These are phyloP conservation scores for Colletotrichum sp. DNA, from an alignment of 2,329 filamentous ascomycete genomes.

Conservation along the genomic window DNA sequence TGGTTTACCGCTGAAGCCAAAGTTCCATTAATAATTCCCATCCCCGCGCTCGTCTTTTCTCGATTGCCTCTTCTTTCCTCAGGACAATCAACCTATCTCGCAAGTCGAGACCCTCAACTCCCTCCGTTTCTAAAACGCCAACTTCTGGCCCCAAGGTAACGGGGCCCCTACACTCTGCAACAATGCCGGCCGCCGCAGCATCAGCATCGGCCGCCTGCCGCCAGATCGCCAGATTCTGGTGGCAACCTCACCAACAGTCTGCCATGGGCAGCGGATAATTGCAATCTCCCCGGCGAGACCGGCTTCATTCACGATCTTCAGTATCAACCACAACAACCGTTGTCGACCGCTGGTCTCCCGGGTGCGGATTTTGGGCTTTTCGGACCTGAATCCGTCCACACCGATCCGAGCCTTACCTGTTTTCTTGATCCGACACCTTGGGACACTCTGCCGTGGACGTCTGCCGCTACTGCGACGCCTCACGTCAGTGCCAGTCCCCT, in stretches of 20 bases:
- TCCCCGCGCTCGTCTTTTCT: background rate
- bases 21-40: background rate
- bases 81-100: background rate
- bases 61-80: background rate
- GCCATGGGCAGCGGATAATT: constrained; percentile 13
- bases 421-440: constrained; percentile 10
- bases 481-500: constrained; percentile 15
- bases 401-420: constrained; percentile 9
- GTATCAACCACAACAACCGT: background rate
- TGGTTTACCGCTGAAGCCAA: background rate
- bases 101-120: background rate
- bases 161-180: constrained; percentile 23
- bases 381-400: constrained; percentile 5
- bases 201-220: background rate
- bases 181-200: constrained; percentile 15
- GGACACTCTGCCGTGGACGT: constrained; percentile 15
- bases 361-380: constrained; percentile 13
- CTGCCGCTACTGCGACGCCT: constrained; percentile 1
- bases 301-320: background rate
- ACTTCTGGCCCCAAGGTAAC: constrained; percentile 7
- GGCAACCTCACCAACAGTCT: constrained; percentile 2
- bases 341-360: constrained; percentile 9
- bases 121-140: background rate
- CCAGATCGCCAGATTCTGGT: constrained; percentile 2
- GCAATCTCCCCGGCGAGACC: constrained; percentile 5